These are phyloP conservation scores for Raphanus raphanistrum DNA, from an alignment of 345 rosid genomes.

Conservation along the genomic window DNA sequence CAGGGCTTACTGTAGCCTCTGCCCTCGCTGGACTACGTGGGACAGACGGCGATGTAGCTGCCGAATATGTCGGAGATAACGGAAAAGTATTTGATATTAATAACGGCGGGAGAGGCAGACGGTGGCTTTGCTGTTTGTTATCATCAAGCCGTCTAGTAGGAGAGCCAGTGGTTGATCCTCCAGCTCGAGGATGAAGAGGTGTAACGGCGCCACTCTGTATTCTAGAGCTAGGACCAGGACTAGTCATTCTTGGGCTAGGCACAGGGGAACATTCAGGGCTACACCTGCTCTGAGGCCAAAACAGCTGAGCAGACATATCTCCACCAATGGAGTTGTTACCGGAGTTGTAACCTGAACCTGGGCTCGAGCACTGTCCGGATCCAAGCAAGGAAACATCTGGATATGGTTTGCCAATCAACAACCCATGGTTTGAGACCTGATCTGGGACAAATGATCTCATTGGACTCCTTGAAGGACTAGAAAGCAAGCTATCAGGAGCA, in stretches of 20 bases:
- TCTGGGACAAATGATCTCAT: slow-evolving; percentile 70
- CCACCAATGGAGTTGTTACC: slow-evolving; percentile 96
- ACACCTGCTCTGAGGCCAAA: slow-evolving; percentile 93
- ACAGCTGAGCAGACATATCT: slow-evolving; percentile 79
- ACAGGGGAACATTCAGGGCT: slow-evolving; percentile 96
- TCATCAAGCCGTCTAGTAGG: slow-evolving; percentile 74
- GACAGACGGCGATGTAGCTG: slow-evolving; percentile 90
- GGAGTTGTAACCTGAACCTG: slow-evolving; percentile 94
- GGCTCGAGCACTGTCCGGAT: slow-evolving; percentile 98
- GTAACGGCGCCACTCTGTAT: slow-evolving; percentile 99
- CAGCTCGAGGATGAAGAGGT: slow-evolving; percentile 91
- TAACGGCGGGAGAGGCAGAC: slow-evolving; percentile 87
- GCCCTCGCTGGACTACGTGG: slow-evolving; percentile 93
- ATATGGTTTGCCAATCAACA: slow-evolving; percentile 71
- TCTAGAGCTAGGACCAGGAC: slow-evolving; percentile 97
- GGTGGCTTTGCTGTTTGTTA: slow-evolving; percentile 82
- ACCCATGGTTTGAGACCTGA: slow-evolving; percentile 62
- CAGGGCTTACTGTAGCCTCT: slow-evolving; percentile 72
- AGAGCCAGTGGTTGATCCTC: slow-evolving; percentile 66
- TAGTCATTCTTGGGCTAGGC: slow-evolving; percentile 95
- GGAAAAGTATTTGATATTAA: slow-evolving; percentile 68
- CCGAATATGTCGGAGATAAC: slow-evolving; percentile 83
- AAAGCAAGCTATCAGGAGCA: slow-evolving; percentile 95
- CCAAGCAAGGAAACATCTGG: slow-evolving; percentile 73
- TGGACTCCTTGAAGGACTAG: slow-evolving; percentile 99